These are phyloP conservation scores for Caulochytrium protostelioides DNA, from an alignment of 371 early-diverging fungal genomes.

Conservation along the genomic window DNA sequence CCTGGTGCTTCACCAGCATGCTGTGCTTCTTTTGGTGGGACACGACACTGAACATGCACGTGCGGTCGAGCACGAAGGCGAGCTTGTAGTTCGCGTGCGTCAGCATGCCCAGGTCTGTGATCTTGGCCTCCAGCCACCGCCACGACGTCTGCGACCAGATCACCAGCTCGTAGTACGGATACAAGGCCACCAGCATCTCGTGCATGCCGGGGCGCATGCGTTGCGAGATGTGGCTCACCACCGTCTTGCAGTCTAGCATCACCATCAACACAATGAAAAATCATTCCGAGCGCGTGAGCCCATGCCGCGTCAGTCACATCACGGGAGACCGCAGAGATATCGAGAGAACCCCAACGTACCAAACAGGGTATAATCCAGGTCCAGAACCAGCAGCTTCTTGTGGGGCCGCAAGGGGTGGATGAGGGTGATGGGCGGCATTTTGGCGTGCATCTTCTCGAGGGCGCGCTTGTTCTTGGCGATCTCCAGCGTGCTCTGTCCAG, in stretches of 20 bases:
- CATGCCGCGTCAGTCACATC: no score
- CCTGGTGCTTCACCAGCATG: slow-evolving; percentile 24
- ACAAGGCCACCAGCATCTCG: slow-evolving; percentile 29
- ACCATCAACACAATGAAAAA: no score
- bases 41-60: slow-evolving; percentile 33
- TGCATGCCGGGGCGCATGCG: slow-evolving; percentile 38
- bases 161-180: slow-evolving; percentile 35
- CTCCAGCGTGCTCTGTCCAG: slow-evolving; percentile 9
- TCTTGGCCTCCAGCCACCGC: slow-evolving; percentile 36
- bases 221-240: slow-evolving; percentile 21
- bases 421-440: slow-evolving; percentile 19
- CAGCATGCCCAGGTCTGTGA: slow-evolving; percentile 35
- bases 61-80: slow-evolving; percentile 32
- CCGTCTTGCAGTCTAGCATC: slow-evolving; percentile 26
- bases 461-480: slow-evolving; percentile 13
- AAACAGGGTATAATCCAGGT: slow-evolving; percentile 40
- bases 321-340: no score
- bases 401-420: slow-evolving; percentile 24
- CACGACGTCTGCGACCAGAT: slow-evolving; percentile 44
- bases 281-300: no score
- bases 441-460: slow-evolving; percentile 12
- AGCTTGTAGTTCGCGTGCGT: slow-evolving; percentile 31
- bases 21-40: slow-evolving; percentile 16
- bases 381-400: slow-evolving; percentile 34
- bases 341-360: no score